phyloP scores from a whole-genome alignment of 1,284 basidiomycete species.

The Cystobasidium slooffiae region DNA sequence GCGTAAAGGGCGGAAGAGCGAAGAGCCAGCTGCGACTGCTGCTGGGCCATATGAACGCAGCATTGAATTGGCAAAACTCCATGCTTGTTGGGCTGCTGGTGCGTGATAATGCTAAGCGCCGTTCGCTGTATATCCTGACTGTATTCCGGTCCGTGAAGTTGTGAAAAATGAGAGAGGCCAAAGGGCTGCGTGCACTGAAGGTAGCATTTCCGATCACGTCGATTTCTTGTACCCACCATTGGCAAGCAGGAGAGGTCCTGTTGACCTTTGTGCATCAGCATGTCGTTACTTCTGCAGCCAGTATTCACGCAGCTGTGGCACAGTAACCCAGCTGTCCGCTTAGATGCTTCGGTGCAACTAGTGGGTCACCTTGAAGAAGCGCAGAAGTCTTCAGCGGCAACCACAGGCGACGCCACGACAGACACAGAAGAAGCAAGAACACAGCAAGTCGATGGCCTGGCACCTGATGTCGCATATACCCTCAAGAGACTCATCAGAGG shows the following conservation, averaged over 20 bases:
- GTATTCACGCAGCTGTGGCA: slow-evolving; percentile 38
- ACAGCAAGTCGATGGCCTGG: slow-evolving; percentile 66
- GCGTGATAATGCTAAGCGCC: no score
- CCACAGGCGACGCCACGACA: slow-evolving; percentile 61
- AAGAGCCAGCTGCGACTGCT: slow-evolving; percentile 61
- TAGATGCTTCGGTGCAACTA: slow-evolving; percentile 20
- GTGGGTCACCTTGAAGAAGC: slow-evolving; percentile 74
- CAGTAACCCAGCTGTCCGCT: slow-evolving; percentile 17
- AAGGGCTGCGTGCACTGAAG: no score
- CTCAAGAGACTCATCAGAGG: slow-evolving; percentile 82
- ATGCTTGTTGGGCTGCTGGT: slow-evolving; percentile 64
- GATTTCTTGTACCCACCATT: no score
- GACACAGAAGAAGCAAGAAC: slow-evolving; percentile 58
- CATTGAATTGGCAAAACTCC: slow-evolving; percentile 62
- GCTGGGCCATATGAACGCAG: slow-evolving; percentile 75
- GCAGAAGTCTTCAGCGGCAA: slow-evolving; percentile 62
- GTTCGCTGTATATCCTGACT: no score
- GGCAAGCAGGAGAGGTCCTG: no score
- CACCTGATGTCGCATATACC: slow-evolving; percentile 86
- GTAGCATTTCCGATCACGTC: no score
- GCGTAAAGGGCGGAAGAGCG: slow-evolving; percentile 48
- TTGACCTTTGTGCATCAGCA: no score
- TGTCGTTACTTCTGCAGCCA: slow-evolving; percentile 31
- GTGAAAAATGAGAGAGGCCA: no score
- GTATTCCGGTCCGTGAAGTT: no score